These are phyloP conservation scores for Nicotiana otophora DNA, from an alignment of 257 asterid species.

Conservation along the genomic window DNA sequence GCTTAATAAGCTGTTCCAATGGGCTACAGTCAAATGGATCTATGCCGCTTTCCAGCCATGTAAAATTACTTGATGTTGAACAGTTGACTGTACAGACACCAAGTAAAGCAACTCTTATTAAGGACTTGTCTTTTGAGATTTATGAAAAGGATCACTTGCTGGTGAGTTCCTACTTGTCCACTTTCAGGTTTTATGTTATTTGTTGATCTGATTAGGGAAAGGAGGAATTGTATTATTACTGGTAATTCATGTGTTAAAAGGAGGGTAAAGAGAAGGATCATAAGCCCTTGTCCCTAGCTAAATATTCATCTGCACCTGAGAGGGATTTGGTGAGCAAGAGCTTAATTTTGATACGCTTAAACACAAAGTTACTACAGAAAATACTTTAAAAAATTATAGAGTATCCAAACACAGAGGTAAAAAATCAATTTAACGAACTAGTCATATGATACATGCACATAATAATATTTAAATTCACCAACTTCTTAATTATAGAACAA, in stretches of 20 bases:
- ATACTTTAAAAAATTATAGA: not conserved
- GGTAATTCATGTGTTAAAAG: not conserved
- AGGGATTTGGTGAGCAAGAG: not conserved
- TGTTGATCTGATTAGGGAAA: slow-evolving; percentile 10
- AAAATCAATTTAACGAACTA: not conserved
- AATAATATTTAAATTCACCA: not conserved
- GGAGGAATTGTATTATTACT: not conserved
- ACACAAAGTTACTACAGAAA: not conserved
- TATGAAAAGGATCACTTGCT: slow-evolving; percentile 64
- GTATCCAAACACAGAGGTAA: not conserved
- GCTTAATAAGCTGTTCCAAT: slow-evolving; percentile 18
- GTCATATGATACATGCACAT: not conserved
- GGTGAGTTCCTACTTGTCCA: slow-evolving; percentile 38
- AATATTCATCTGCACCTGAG: not conserved
- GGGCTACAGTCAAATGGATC: slow-evolving; percentile 47
- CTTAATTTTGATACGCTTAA: not conserved
- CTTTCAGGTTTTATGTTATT: slow-evolving; percentile 14
- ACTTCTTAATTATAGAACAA: not conserved
- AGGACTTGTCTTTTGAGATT: slow-evolving; percentile 66
- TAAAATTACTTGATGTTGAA: slow-evolving; percentile 47
- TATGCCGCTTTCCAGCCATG: slow-evolving; percentile 23
- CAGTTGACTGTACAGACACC: slow-evolving; percentile 74
- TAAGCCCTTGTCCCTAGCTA: not conserved
- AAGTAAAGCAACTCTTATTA: slow-evolving; percentile 55
- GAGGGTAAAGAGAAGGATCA: not conserved